A percentile compares a stretch with the other conserved stretches of the same genome.
Evolutionary conservation across 2,329 filamentous ascomycete species (phyloP).

Genomic region (Penicillium sp.): DNA sequence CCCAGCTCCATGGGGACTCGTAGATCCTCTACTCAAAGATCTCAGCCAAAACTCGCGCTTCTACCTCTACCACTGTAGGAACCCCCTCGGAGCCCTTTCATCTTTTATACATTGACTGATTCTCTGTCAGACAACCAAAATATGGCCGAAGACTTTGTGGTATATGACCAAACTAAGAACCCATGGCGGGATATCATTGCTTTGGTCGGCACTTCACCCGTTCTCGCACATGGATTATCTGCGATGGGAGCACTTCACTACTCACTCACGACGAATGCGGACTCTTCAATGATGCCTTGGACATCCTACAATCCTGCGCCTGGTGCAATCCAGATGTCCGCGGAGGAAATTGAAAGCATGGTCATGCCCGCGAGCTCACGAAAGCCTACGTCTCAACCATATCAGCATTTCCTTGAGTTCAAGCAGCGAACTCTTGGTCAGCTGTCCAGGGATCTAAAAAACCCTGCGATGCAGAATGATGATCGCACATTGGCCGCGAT

Average conservation of each 20-base stretch:
- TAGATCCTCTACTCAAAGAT: conserved; percentile 50
- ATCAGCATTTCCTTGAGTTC: conserved; percentile 44
- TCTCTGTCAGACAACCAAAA: conserved; percentile 32
- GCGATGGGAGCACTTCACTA: conserved; percentile 51
- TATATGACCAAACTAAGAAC: conserved; percentile 49
- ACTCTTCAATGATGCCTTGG: conserved; percentile 36
- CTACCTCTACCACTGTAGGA: conserved; percentile 48
- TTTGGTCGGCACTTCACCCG: conserved; percentile 44
- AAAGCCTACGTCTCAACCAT: conserved; percentile 35
- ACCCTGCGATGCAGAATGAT: conserved; percentile 36
- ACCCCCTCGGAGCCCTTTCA: not conserved
- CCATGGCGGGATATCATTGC: conserved; percentile 50
- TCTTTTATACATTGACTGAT: conserved; percentile 14
- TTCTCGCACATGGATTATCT: conserved; percentile 47
- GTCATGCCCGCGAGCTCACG: conserved; percentile 31
- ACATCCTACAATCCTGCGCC: conserved; percentile 19
- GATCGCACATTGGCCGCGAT: conserved; percentile 47
- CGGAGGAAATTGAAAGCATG: conserved; percentile 28
- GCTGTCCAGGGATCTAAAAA: conserved; percentile 34
- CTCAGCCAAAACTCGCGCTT: conserved; percentile 44
- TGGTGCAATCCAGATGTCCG: conserved; percentile 18
- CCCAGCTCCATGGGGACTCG: conserved; percentile 40
- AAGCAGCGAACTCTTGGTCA: conserved; percentile 50
- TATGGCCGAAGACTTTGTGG: conserved; percentile 46
- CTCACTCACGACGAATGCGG: conserved; percentile 38